Percentiles rank a stretch among this genome's conserved stretches.
Evolutionary conservation across 1,284 basidiomycete species (phyloP).

Genomic region (Sphagnurus paluster): DNA sequence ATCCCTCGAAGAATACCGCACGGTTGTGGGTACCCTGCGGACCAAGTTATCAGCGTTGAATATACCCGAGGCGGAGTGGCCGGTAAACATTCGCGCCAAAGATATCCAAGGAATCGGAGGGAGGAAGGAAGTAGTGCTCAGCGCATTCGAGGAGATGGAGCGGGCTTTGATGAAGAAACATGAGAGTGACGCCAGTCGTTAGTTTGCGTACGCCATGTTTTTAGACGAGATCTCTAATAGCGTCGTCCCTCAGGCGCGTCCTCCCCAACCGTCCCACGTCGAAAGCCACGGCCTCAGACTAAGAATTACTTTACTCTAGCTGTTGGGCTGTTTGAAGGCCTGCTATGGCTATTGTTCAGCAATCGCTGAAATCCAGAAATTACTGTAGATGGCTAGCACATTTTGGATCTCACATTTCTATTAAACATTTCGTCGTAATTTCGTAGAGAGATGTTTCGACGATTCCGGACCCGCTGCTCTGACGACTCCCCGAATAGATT

Average conservation of each 20-base stretch:
- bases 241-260: not conserved
- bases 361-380: constrained; percentile 26
- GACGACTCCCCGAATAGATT: too few relatives aligned
- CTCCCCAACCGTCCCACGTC: not conserved
- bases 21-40: constrained; percentile 53
- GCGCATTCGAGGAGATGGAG: constrained; percentile 72
- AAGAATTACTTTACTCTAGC: constrained; percentile 3
- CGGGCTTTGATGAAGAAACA: constrained; percentile 47
- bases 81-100: constrained; percentile 37
- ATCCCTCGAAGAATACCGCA: constrained; percentile 65
- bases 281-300: not conserved
- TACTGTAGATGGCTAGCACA: not conserved
- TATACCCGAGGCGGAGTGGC: constrained; percentile 70
- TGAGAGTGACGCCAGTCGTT: constrained; percentile 27
- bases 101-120: constrained; percentile 5
- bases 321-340: constrained; percentile 33
- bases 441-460: too few relatives aligned
- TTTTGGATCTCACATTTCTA: too few relatives aligned
- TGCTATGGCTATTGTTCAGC: constrained; percentile 42
- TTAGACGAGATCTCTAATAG: constrained; percentile 8
- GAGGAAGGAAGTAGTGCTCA: constrained; percentile 39
- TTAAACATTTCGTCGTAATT: too few relatives aligned
- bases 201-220: constrained; percentile 27
- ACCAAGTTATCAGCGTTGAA: constrained; percentile 45
- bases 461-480: too few relatives aligned